Conservation (phyloP, 495 filamentous ascomycete species). For the Aspergillus nanangensis region DNA sequence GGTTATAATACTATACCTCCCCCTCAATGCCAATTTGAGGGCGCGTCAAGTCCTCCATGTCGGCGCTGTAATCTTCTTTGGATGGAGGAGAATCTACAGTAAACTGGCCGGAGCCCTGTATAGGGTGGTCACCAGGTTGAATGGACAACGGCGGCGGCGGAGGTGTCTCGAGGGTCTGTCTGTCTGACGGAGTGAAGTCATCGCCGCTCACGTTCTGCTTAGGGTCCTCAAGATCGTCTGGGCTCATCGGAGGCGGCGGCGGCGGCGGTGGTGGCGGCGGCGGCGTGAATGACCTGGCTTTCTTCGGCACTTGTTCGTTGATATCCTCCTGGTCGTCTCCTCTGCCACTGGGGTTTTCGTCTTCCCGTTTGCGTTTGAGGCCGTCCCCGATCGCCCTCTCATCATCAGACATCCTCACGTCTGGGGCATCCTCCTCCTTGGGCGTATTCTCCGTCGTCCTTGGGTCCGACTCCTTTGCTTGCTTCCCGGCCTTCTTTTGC, state of each 20-base stretch:
- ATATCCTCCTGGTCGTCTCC: conserved; percentile 23
- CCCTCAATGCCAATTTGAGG: conserved; percentile 22
- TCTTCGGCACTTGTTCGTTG: conserved; percentile 23
- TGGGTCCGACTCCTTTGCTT: conserved; percentile 22
- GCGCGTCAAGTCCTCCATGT: conserved; percentile 8
- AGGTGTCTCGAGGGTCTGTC: conserved; percentile 10
- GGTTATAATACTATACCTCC: conserved; percentile 20
- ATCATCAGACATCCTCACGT: conserved; percentile 53
- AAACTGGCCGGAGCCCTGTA: no score
- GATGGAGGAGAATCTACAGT: not conserved
- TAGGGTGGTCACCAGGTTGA: conserved; percentile 1
- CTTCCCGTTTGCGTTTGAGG: conserved; percentile 24
- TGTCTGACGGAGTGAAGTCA: conserved; percentile 10
- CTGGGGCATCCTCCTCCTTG: conserved; percentile 32
- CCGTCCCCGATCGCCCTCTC: conserved; percentile 33
- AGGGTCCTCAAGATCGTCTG: conserved; percentile 7
- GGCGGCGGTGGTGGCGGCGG: conserved; percentile 27
- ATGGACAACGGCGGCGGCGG: conserved; percentile 10
- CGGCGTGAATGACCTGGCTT: conserved; percentile 37
- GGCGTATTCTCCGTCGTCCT: conserved; percentile 18
- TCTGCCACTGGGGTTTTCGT: conserved; percentile 61
- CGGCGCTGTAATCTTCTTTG: conserved; percentile 2
- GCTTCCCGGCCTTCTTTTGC: conserved; percentile 54
- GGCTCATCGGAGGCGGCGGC: conserved; percentile 20
- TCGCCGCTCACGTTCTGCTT: conserved; percentile 15